Conservation (phyloP, 139 green algal species). For the Micromonas commoda region DNA sequence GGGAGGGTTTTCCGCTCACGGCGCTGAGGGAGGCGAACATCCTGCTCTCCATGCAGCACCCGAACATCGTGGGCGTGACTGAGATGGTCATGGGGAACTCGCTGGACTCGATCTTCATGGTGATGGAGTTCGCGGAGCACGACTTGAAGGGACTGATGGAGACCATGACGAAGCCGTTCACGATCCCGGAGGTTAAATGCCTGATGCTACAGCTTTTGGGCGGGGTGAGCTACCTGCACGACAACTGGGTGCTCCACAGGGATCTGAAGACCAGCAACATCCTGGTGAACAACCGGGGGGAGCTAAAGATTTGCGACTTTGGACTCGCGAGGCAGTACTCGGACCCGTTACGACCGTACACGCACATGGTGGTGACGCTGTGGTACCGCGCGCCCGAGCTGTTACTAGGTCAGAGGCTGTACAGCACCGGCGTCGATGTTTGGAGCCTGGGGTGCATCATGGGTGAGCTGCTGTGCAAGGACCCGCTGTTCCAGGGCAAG, state of each 20-base stretch:
- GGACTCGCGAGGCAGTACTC: slow-evolving; percentile 79
- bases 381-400: slow-evolving; percentile 81
- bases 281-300: slow-evolving; percentile 86
- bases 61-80: slow-evolving; percentile 89
- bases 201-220: slow-evolving; percentile 79
- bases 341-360: slow-evolving; percentile 55
- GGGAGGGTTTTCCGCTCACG: slow-evolving; percentile 93
- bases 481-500: slow-evolving; percentile 60
- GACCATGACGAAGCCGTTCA: slow-evolving; percentile 59
- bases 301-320: slow-evolving; percentile 98
- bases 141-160: slow-evolving; percentile 81
- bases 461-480: slow-evolving; percentile 70
- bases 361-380: slow-evolving; percentile 73
- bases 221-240: slow-evolving; percentile 82
- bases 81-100: slow-evolving; percentile 66
- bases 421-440: slow-evolving; percentile 59
- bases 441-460: slow-evolving; percentile 91
- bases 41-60: slow-evolving; percentile 84
- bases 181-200: slow-evolving; percentile 67
- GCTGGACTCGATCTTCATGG: slow-evolving; percentile 19
- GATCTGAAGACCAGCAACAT: slow-evolving; percentile 96
- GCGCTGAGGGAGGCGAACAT: slow-evolving; percentile 93
- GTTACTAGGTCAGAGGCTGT: slow-evolving; percentile 69
- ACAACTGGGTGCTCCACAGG: slow-evolving; percentile 77
- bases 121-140: slow-evolving; percentile 96